Evolutionary conservation across 202 grass and related monocot genomes (phyloP).

Genomic region (Elaeis oleifera): DNA sequence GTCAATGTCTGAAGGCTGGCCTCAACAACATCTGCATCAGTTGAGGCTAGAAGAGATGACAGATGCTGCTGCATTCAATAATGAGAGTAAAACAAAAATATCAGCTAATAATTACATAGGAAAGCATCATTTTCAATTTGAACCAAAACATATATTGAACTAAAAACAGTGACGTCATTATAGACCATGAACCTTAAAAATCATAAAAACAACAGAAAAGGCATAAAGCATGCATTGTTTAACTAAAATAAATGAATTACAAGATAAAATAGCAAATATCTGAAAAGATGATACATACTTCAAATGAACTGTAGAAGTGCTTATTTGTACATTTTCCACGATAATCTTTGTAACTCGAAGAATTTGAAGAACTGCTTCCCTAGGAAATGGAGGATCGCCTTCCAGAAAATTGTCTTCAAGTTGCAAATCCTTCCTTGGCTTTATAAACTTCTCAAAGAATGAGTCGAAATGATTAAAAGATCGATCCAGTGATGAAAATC

Average conservation of each 20-base stretch:
- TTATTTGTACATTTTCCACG: constrained; percentile 72
- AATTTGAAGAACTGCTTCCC: constrained; percentile 62
- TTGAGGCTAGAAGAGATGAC: constrained; percentile 48
- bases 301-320: constrained; percentile 57
- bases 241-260: not conserved
- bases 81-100: not conserved
- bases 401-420: constrained; percentile 57
- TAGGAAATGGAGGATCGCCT: constrained; percentile 54
- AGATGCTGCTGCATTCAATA: constrained; percentile 42
- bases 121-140: constrained; percentile 17
- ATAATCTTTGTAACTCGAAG: constrained; percentile 66
- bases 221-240: constrained; percentile 3
- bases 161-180: not conserved
- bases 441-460: constrained; percentile 58
- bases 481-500: constrained; percentile 83
- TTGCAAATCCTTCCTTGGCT: constrained; percentile 52
- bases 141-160: not conserved
- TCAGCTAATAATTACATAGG: not conserved
- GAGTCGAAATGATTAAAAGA: constrained; percentile 64
- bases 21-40: constrained; percentile 64
- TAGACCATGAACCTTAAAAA: too few relatives aligned
- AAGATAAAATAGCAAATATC: too few relatives aligned
- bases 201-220: constrained; percentile 4
- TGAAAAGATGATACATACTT: constrained; percentile 30
- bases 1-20: constrained; percentile 65